Evolutionary conservation across 2,329 filamentous ascomycete genomes (phyloP).

Genomic region (Calonectria naviculata): DNA sequence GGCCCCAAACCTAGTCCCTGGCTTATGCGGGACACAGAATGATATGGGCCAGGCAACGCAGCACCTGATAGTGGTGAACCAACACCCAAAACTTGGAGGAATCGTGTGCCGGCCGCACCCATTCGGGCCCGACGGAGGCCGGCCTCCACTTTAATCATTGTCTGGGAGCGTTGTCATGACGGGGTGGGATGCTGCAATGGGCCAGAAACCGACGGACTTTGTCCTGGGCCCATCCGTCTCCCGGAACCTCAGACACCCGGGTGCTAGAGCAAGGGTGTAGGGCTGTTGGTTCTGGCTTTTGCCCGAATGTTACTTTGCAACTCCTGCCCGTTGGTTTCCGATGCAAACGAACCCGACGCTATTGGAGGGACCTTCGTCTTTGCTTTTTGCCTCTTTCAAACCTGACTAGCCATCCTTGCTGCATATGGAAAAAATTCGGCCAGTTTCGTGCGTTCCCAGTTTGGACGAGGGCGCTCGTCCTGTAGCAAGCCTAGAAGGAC

Average conservation of each 20-base stretch:
- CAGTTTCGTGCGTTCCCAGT: neutral
- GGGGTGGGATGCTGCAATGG: neutral
- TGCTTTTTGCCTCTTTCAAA: neutral
- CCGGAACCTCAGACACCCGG: conserved; percentile 10
- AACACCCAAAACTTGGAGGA: neutral
- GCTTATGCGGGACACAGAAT: conserved; percentile 16
- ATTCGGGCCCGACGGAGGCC: conserved; percentile 12
- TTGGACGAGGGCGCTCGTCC: neutral
- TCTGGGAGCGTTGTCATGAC: neutral
- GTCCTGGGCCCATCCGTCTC: conserved; percentile 1
- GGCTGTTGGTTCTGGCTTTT: conserved; percentile 1
- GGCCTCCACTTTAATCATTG: neutral
- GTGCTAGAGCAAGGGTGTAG: neutral
- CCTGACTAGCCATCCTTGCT: neutral
- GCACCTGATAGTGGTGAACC: neutral
- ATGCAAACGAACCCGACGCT: neutral
- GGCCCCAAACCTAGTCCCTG: conserved; percentile 27
- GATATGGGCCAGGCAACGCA: neutral
- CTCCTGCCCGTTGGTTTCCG: neutral
- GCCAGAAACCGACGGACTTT: neutral
- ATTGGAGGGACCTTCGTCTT: neutral
- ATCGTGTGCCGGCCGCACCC: conserved; percentile 10
- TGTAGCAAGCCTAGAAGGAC: neutral
- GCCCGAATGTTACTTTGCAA: neutral
- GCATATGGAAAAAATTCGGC: neutral